These are phyloP conservation scores for Cytospora schulzeri DNA, from an alignment of 2,329 filamentous ascomycete genomes.

Conservation along the genomic window DNA sequence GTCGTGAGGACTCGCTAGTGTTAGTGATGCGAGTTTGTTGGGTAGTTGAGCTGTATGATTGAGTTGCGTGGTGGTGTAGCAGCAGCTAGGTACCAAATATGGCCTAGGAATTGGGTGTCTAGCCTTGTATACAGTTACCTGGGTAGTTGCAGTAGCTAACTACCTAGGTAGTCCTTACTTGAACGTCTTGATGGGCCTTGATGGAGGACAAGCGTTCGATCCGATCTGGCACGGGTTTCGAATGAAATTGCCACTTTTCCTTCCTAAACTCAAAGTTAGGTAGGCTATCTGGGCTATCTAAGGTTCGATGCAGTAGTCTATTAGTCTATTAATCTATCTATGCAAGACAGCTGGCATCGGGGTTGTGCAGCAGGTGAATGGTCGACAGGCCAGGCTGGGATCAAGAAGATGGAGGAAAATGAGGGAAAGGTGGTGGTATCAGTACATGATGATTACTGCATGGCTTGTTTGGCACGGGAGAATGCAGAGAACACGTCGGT, in stretches of 20 bases:
- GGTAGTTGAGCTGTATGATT: no score
- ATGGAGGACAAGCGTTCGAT: no score
- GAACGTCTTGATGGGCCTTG: no score
- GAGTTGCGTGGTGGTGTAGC: no score
- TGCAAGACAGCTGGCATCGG: slow-evolving; percentile 27
- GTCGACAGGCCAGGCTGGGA: slow-evolving; percentile 3
- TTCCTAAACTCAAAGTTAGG: not conserved
- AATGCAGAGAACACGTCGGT: not conserved
- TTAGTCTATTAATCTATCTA: not conserved
- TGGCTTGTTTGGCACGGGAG: not conserved
- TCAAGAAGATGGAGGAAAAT: not conserved
- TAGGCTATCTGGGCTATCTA: slow-evolving; percentile 9
- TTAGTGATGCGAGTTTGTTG: no score
- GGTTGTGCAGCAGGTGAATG: not conserved
- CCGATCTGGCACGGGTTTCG: not conserved
- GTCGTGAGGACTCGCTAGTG: no score
- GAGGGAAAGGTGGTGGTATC: no score
- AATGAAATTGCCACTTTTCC: slow-evolving; percentile 1
- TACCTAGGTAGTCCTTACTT: no score
- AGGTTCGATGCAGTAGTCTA: slow-evolving; percentile 12
- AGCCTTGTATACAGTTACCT: no score
- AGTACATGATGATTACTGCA: not conserved
- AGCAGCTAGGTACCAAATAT: no score
- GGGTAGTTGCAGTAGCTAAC: no score
- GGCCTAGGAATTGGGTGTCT: no score